A percentile compares a stretch with the other conserved stretches of the same genome.
phyloP scores from a whole-genome alignment of 805 yeast genomes.

The Wickerhamomyces sydowiorum region DNA sequence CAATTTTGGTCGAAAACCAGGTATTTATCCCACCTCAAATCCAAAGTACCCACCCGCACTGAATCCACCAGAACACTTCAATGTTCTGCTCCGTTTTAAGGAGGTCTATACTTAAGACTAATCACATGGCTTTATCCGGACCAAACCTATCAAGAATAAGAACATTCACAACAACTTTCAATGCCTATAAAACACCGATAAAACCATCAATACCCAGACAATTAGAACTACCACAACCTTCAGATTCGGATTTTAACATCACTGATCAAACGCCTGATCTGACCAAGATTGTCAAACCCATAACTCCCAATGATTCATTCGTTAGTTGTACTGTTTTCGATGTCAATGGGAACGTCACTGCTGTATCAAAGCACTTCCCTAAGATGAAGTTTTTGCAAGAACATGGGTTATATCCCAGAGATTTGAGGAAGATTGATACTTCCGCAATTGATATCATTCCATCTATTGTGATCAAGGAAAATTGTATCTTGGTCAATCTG shows the following conservation, averaged over 20 bases:
- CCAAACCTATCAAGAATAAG: not conserved
- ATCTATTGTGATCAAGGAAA: constrained; percentile 70
- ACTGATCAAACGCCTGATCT: constrained; percentile 6
- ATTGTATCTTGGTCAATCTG: constrained; percentile 75
- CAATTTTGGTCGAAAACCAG: no score
- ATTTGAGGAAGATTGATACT: constrained; percentile 71
- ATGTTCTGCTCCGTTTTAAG: not conserved
- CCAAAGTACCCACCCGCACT: not conserved
- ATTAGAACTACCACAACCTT: not conserved
- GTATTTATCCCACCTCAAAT: no score
- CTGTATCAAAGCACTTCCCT: constrained; percentile 75
- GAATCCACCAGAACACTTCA: not conserved
- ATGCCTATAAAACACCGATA: not conserved
- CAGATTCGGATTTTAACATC: not conserved
- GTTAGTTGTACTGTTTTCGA: constrained; percentile 80
- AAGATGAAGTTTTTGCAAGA: constrained; percentile 69
- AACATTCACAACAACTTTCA: not conserved
- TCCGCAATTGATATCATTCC: constrained; percentile 84
- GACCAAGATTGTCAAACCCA: constrained; percentile 26
- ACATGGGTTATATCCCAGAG: constrained; percentile 78
- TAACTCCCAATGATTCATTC: constrained; percentile 41
- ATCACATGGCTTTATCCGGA: not conserved
- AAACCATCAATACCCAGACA: not conserved
- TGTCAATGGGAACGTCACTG: constrained; percentile 61
- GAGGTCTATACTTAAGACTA: not conserved